Evolutionary conservation across 2,329 filamentous ascomycete genomes (phyloP), one percentile per base, ranked within the genome.

Genomic region (Trichoderma polysporum): DNA sequence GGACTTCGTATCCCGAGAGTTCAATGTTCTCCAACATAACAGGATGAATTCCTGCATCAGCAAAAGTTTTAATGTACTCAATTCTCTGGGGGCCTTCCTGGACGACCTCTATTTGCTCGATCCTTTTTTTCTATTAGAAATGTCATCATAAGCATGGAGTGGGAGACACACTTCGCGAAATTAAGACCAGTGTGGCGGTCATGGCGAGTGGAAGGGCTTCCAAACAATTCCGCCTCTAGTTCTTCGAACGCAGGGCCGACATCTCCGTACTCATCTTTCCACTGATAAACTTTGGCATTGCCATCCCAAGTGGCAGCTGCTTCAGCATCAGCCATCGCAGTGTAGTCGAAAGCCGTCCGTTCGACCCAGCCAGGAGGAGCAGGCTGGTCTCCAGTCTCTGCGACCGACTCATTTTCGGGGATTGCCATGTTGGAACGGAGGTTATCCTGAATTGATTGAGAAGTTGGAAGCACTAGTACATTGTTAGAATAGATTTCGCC

Each of bases 241-340:
- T 88, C 85, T 0, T 85, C 81, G 62, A 89, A 85, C 58, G 82
- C 82, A 0, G 93, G 93, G 7, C 90, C 94, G 63, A 99, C 83
- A 47, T 98, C 94, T 2, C 94, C 95, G 71, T 85, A 91, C 2
- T 97, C 92, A 12, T 93, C 93, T 19, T 88, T 84, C 91, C 91
- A 98, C 74, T 94, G 87, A 72, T 98, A 98, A 50, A 91, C 83
- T 0, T 76, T 79, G n/a, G 88, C 89, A 64, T 86, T 85, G 41
- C 81, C 77, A 15, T 83, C 85, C 79, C 83, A 88, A 2, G 76
- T 73, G 12, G 73, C 73, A 7, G 58, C 45, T 4, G 53, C 62
- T 5, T 73, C 68, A 3, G 59, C 66, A 4, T 68, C 47, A 1
- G 68, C 37, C 50, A 75, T 39, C 4, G 76, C 70, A 15, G 76